These are phyloP conservation scores for Tulasnella sp. DNA, from an alignment of 768 basidiomycete species.

Conservation along the genomic window DNA sequence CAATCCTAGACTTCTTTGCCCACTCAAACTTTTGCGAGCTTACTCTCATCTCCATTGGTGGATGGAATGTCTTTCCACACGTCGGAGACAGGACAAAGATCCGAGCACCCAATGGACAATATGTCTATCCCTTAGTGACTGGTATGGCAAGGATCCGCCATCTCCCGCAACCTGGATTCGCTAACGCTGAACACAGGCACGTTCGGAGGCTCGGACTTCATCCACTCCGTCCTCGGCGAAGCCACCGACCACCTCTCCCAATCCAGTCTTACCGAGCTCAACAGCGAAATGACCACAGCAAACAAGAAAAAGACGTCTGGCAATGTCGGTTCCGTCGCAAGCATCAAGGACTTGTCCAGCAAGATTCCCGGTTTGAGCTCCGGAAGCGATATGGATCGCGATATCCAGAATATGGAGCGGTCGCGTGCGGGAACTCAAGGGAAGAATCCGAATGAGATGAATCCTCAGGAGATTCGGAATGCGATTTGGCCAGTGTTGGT, in stretches of 20 bases:
- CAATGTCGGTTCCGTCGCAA: constrained; percentile 20
- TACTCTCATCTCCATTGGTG: constrained; percentile 58
- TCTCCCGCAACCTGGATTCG: no score
- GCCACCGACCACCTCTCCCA: constrained; percentile 44
- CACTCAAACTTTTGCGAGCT: constrained; percentile 60
- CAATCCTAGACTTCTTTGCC: constrained; percentile 17
- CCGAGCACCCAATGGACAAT: constrained; percentile 57
- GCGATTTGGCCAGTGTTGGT: constrained; percentile 75
- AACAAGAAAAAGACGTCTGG: constrained; percentile 16
- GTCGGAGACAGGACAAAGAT: constrained; percentile 57
- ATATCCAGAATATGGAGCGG: constrained; percentile 60
- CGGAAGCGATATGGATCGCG: constrained; percentile 57
- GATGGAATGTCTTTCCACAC: constrained; percentile 68
- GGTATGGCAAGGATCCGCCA: constrained; percentile 32
- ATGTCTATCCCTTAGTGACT: constrained; percentile 73
- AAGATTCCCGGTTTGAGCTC: constrained; percentile 50
- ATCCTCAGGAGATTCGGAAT: constrained; percentile 71
- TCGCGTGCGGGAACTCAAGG: constrained; percentile 49
- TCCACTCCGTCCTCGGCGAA: constrained; percentile 62
- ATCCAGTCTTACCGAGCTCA: constrained; percentile 80
- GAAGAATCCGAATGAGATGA: constrained; percentile 68
- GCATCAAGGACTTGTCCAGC: constrained; percentile 38
- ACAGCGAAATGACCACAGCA: constrained; percentile 61
- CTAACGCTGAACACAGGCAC: constrained; percentile 51
- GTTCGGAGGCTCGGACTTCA: constrained; percentile 69